Conservation (phyloP, 1,284 basidiomycete genomes). For the Trichosporon inkin region DNA sequence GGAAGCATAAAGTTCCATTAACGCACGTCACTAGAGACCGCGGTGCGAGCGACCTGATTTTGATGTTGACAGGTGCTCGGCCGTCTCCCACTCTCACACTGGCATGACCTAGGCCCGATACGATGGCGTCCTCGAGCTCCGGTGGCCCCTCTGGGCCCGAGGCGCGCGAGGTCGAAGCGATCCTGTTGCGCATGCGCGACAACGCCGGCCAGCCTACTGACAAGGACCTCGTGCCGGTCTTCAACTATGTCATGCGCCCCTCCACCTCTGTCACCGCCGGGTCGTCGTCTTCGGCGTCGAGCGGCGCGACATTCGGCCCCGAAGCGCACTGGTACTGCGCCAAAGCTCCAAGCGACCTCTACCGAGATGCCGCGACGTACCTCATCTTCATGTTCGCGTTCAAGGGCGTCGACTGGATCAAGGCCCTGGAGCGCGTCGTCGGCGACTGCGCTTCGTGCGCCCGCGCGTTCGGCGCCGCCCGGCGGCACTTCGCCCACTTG, state of each 20-base stretch:
- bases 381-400: constrained; percentile 76
- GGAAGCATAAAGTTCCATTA: background rate
- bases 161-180: constrained; percentile 31
- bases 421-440: constrained; percentile 58
- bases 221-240: constrained; percentile 57
- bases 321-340: constrained; percentile 43
- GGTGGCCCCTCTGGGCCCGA: background rate
- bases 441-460: constrained; percentile 64
- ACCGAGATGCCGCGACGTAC: constrained; percentile 62
- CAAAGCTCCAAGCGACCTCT: constrained; percentile 24
- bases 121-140: constrained; percentile 11
- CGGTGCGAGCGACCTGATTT: background rate
- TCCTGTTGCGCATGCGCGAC: constrained; percentile 30
- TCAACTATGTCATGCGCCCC: constrained; percentile 54
- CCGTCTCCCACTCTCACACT: background rate
- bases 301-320: background rate
- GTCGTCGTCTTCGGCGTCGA: constrained; percentile 17
- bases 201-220: constrained; percentile 47
- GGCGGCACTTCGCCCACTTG: constrained; percentile 62
- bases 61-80: background rate
- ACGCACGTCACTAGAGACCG: background rate
- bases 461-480: constrained; percentile 60
- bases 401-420: constrained; percentile 59
- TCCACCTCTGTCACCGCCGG: background rate
- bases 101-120: constrained; percentile 2